These are phyloP conservation scores for Sporisorium sorghi DNA, from an alignment of 1,284 basidiomycete genomes.

Conservation along the genomic window DNA sequence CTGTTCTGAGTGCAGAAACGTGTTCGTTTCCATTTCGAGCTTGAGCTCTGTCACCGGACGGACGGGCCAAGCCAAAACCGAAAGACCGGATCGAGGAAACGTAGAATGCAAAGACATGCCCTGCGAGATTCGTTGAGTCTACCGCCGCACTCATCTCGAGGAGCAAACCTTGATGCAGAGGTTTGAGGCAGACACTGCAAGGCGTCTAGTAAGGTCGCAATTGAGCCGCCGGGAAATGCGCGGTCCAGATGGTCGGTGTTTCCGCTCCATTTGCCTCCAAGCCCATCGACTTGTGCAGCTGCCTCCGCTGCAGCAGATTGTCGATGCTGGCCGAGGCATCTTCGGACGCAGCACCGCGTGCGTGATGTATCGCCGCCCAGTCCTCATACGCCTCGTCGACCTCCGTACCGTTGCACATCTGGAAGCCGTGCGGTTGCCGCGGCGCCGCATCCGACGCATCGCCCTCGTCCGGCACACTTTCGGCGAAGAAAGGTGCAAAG, in stretches of 20 bases:
- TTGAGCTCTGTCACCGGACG: constrained; percentile 3
- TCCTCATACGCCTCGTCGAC: constrained; percentile 46
- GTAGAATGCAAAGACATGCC: not conserved
- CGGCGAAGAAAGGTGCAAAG: constrained; percentile 30
- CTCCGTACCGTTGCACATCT: constrained; percentile 6
- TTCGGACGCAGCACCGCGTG: constrained; percentile 35
- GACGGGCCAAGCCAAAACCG: constrained; percentile 1
- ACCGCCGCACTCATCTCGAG: not conserved
- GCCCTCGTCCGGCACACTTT: constrained; percentile 8
- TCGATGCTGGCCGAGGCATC: constrained; percentile 43
- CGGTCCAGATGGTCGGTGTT: constrained; percentile 43
- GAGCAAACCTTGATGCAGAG: not conserved
- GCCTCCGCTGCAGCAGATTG: constrained; percentile 25
- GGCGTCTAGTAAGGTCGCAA: constrained; percentile 38
- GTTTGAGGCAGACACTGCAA: not conserved
- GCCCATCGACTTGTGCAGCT: constrained; percentile 23
- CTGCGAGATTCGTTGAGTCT: not conserved
- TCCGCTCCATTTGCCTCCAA: constrained; percentile 26
- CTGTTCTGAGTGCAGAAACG: not conserved
- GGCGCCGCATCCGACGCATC: not conserved
- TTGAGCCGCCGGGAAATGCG: constrained; percentile 49
- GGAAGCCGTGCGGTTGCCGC: not conserved
- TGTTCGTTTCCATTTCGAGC: not conserved
- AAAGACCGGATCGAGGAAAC: not conserved
- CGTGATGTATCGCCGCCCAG: constrained; percentile 50